Conservation (phyloP, 495 filamentous ascomycete species). For the Penicillium angulare region DNA sequence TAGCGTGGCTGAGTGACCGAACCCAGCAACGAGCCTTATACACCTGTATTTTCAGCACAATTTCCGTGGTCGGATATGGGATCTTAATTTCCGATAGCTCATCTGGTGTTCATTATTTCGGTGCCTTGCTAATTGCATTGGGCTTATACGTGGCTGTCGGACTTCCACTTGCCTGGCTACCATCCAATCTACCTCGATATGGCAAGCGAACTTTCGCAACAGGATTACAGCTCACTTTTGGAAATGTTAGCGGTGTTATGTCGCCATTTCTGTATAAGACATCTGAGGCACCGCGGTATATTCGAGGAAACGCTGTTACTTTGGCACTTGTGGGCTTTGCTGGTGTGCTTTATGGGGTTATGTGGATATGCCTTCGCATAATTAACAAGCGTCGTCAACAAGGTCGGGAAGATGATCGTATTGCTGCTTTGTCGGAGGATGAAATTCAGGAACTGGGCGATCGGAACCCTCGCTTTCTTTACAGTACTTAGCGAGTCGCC, state of each 20-base stretch:
- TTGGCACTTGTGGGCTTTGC: constrained; percentile 46
- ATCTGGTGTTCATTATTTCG: constrained; percentile 67
- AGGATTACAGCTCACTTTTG: constrained; percentile 64
- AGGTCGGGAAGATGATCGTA: constrained; percentile 52
- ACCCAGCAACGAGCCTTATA: constrained; percentile 62
- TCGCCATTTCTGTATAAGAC: constrained; percentile 54
- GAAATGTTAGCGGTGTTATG: constrained; percentile 69
- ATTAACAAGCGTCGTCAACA: constrained; percentile 55
- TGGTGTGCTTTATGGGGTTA: constrained; percentile 42
- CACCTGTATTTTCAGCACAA: constrained; percentile 51
- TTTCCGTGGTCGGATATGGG: constrained; percentile 67
- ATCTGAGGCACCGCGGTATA: constrained; percentile 39
- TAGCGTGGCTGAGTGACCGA: constrained; percentile 61
- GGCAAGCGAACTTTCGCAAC: constrained; percentile 70
- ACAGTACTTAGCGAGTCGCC: constrained; percentile 48
- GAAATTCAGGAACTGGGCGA: constrained; percentile 70
- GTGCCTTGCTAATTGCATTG: constrained; percentile 67
- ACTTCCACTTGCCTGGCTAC: constrained; percentile 67
- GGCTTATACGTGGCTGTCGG: constrained; percentile 71
- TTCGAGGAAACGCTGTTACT: constrained; percentile 43
- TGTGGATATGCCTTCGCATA: constrained; percentile 54
- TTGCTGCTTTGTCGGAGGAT: constrained; percentile 58
- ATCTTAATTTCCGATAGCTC: constrained; percentile 59
- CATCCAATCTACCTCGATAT: constrained; percentile 60
- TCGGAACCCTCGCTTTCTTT: constrained; percentile 60